Percentiles rank a stretch among this genome's conserved stretches.
Conservation (phyloP, 2,329 filamentous ascomycete genomes). For the Metarhizium robertsii region DNA sequence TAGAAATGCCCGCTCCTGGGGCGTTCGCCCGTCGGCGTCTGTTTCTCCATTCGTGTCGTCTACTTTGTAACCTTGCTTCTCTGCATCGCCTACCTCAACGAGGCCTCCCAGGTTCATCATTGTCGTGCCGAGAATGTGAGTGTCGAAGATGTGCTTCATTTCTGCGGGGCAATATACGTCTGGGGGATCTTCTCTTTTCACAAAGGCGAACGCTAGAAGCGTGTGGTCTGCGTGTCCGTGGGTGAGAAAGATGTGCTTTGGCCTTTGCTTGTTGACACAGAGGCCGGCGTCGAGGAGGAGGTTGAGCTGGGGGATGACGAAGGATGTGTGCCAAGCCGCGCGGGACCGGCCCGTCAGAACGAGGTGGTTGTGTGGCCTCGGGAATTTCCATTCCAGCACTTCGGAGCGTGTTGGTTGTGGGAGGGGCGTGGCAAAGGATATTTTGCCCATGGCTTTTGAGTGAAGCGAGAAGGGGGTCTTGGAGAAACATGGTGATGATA, state of each 20-base stretch:
- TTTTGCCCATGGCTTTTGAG: neutral
- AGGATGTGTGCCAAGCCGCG: constrained; percentile 42
- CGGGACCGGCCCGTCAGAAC: constrained; percentile 37
- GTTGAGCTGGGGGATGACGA: constrained; percentile 39
- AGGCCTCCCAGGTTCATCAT: constrained; percentile 33
- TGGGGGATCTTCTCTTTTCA: constrained; percentile 33
- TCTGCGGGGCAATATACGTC: constrained; percentile 35
- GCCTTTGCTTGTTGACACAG: constrained; percentile 33
- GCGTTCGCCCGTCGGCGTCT: constrained; percentile 9
- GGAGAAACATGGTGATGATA: neutral
- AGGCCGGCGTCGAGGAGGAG: constrained; percentile 40
- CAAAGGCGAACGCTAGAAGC: constrained; percentile 32
- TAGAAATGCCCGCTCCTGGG: constrained; percentile 15
- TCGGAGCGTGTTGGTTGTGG: constrained; percentile 33
- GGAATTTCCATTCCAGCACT: constrained; percentile 36
- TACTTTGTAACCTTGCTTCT: neutral
- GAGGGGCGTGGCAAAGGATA: constrained; percentile 31
- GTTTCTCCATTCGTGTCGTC: constrained; percentile 9
- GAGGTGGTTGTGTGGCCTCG: constrained; percentile 30
- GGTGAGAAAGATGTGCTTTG: constrained; percentile 40
- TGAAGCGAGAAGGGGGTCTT: neutral
- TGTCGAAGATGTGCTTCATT: constrained; percentile 28
- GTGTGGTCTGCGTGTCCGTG: constrained; percentile 40
- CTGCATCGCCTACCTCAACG: constrained; percentile 19
- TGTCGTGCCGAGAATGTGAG: constrained; percentile 29